phyloP scores from a whole-genome alignment of 495 filamentous ascomycete genomes.

The Ramalina intermedia region DNA sequence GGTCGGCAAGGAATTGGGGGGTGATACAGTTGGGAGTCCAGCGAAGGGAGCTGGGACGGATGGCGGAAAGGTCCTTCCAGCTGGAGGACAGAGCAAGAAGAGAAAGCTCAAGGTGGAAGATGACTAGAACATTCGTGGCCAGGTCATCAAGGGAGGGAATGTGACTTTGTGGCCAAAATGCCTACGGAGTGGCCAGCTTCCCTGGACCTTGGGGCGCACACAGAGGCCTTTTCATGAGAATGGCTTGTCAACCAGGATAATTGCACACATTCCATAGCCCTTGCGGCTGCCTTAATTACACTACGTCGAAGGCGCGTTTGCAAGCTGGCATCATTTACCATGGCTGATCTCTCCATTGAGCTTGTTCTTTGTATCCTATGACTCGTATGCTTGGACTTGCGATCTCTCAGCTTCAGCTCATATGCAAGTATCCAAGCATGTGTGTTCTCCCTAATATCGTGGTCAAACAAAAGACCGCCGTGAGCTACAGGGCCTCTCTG shows the following conservation, averaged over 20 bases:
- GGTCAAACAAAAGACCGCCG: conserved; percentile 2
- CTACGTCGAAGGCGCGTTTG: no score
- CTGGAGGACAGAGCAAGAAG: neutral
- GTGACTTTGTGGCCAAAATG: neutral
- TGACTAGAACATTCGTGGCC: neutral
- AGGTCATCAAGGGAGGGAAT: neutral
- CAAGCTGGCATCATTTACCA: no score
- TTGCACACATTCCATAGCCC: no score
- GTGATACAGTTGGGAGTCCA: no score
- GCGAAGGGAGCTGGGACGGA: neutral
- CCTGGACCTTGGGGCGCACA: no score
- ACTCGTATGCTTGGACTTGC: no score
- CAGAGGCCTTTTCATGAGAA: no score
- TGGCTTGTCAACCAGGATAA: no score
- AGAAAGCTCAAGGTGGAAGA: neutral
- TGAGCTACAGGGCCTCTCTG: conserved; percentile 3
- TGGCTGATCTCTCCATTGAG: no score
- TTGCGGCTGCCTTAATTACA: no score
- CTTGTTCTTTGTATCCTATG: no score
- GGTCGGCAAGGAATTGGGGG: neutral
- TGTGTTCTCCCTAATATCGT: conserved; percentile 4
- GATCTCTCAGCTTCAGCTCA: conserved; percentile 2
- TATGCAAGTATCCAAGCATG: conserved; percentile 5
- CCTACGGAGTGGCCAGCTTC: no score
- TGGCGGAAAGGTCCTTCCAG: neutral